Base-by-base conservation (phyloP, 2,329 filamentous ascomycete species). In the Triangularia verruculosa region DNA sequence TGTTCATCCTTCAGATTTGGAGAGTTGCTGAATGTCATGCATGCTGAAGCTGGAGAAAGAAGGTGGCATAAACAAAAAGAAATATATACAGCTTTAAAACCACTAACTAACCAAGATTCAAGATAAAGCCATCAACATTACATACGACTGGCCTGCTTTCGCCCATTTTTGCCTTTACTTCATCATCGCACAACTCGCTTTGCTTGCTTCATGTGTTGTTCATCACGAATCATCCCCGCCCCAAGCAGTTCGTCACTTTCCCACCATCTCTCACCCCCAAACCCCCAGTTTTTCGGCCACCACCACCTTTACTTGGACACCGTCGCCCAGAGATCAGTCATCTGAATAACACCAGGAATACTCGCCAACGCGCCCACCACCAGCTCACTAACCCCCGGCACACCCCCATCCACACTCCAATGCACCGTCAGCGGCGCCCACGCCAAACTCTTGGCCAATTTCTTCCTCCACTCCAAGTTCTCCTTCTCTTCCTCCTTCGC, bases 321-420 rank as follows among this genome's bases (percentile, higher is more conserved):
- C 32, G 73, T 68, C 57, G 69, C 73, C 82, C 82, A 84, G 54
- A 82, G 55, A 65, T 79, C 77, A 67, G 74, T 71, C 75, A 83
- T 79, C 71, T 78, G 75, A 52, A 80, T 76, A 4, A 75, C 68
- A 0, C 80, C 78, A 1, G 82, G 80, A 20, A 82, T 77, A 54
- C 75, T 73, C 1, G 77, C 82, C 59, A 83, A 68, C 59, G 78
- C 28, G n/a, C 76, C 74, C 17, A 83, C 71, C 2, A 73, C 68
- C 27, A 77, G 66, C 52, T 83, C 80, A 34, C 75, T 74, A 60
- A 83, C 69, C 5, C 39, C 39, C n/a, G 39, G 39, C 43, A 76
- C 72, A 0, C 90, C 91, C 62, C 84, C 79, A 65, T 90, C 86
- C 47, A 89, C 75, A 71, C 91, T 89, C 89, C 91, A 97, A 78